phyloP scores from a whole-genome alignment of 2,329 filamentous ascomycete genomes.

The Fusarium continuum region DNA sequence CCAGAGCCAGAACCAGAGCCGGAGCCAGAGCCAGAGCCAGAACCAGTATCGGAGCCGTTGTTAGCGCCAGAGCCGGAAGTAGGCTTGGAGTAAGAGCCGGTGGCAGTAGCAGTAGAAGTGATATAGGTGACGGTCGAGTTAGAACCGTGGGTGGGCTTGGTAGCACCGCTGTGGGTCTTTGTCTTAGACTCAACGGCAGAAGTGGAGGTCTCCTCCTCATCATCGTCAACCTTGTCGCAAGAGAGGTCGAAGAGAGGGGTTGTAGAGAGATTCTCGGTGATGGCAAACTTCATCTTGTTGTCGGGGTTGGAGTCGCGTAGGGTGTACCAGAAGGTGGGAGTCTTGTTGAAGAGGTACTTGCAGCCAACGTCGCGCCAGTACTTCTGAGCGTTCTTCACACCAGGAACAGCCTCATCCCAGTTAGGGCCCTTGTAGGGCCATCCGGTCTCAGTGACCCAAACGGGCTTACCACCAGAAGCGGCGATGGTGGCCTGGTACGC shows the following conservation, averaged over 20 bases:
- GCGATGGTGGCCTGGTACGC: constrained; percentile 56
- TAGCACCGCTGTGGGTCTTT: constrained; percentile 18
- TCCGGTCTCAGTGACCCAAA: constrained; percentile 73
- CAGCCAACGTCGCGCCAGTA: constrained; percentile 73
- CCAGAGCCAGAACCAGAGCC: constrained; percentile 20
- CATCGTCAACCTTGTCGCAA: constrained; percentile 54
- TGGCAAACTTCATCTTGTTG: constrained; percentile 66
- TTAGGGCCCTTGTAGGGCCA: constrained; percentile 67
- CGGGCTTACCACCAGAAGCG: constrained; percentile 61
- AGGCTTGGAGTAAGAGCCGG: too few species aligned
- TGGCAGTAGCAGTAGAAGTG: constrained; percentile 50
- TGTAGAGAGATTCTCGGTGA: constrained; percentile 63
- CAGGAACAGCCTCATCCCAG: constrained; percentile 64
- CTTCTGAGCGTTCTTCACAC: constrained; percentile 65
- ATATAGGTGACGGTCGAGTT: constrained; percentile 53
- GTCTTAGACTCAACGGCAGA: constrained; percentile 34
- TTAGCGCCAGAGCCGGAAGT: constrained; percentile 60
- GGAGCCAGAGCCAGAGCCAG: constrained; percentile 24
- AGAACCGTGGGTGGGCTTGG: constrained; percentile 19
- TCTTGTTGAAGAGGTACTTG: constrained; percentile 63
- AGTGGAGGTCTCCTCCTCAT: constrained; percentile 31
- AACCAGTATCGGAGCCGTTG: constrained; percentile 58
- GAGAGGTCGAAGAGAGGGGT: constrained; percentile 62
- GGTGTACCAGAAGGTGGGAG: constrained; percentile 69
- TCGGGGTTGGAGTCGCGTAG: constrained; percentile 69